These are phyloP conservation scores for Vaccinium myrtillus DNA, from an alignment of 148 eudicot genomes.

Conservation along the genomic window DNA sequence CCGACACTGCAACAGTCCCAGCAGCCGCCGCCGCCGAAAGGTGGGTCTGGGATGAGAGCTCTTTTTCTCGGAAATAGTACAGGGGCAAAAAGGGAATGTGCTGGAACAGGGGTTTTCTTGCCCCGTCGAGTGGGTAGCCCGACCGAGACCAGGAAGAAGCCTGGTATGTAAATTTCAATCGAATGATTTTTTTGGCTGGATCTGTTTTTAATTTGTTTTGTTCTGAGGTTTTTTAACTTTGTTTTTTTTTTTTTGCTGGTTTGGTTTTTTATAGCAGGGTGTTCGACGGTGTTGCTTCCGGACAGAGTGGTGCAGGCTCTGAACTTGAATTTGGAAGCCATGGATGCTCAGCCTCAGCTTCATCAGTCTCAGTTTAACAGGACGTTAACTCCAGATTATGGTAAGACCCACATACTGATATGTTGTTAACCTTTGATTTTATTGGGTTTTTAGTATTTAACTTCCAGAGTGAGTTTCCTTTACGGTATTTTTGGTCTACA, in stretches of 20 bases:
- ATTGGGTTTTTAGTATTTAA: too few relatives aligned
- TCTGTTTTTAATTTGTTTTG: neutral
- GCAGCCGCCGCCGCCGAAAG: conserved; percentile 13
- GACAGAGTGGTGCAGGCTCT: conserved; percentile 53
- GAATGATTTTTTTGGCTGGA: neutral
- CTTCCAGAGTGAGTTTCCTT: too few relatives aligned
- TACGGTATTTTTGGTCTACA: too few relatives aligned
- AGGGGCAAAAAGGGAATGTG: conserved; percentile 38
- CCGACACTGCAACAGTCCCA: conserved; percentile 54
- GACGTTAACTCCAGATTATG: conserved; percentile 14
- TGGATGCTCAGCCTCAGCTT: conserved; percentile 24
- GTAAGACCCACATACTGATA: neutral
- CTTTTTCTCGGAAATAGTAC: conserved; percentile 33
- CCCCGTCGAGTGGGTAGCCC: conserved; percentile 44
- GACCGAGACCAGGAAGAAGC: conserved; percentile 43
- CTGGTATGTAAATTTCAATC: conserved; percentile 4
- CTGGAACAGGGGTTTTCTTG: conserved; percentile 73
- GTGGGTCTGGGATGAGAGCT: conserved; percentile 40
- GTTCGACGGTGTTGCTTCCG: conserved; percentile 46
- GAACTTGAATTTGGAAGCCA: conserved; percentile 40
- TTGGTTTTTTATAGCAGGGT: conserved; percentile 17
- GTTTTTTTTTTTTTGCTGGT: too few relatives aligned
- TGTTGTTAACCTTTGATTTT: too few relatives aligned
- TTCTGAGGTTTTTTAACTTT: neutral
- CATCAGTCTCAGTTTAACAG: neutral